A percentile compares a stretch with the other conserved stretches of the same genome.
phyloP scores from a whole-genome alignment of 1,284 basidiomycete species.

The Inonotus hispidus region DNA sequence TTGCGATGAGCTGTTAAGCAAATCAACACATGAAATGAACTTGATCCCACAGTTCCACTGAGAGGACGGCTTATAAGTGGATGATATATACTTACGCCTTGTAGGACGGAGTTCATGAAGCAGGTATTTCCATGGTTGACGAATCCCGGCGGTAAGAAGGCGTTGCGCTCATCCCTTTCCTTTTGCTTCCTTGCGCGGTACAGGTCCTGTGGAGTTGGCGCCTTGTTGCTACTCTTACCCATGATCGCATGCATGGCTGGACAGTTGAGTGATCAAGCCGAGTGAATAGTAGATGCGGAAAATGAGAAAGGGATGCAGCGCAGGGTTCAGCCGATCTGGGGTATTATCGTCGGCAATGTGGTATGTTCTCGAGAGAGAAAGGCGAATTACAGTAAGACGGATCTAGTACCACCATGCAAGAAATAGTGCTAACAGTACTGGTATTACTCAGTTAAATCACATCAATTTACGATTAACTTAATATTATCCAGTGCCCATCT shows the following conservation, averaged over 20 bases:
- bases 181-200: constrained; percentile 51
- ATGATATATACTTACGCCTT: constrained; percentile 38
- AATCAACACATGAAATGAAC: constrained; percentile 3
- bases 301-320: neutral
- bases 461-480: no score
- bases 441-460: no score
- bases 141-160: constrained; percentile 67
- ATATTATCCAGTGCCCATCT: no score
- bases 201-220: constrained; percentile 54
- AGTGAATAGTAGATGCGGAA: neutral
- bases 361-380: neutral
- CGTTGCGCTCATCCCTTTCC: constrained; percentile 55
- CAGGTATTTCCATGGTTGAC: constrained; percentile 88
- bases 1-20: constrained; percentile 53
- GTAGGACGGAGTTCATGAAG: constrained; percentile 89
- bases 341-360: neutral
- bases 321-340: neutral
- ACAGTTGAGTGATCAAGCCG: neutral
- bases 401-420: no score
- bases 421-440: no score
- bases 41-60: neutral
- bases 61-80: neutral
- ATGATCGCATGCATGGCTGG: constrained; percentile 31
- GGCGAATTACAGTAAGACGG: no score
- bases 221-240: constrained; percentile 47